A percentile compares a stretch with the other conserved stretches of the same genome.
phyloP scores from a whole-genome alignment of 805 yeast species.

The Wickerhamomyces alni region DNA sequence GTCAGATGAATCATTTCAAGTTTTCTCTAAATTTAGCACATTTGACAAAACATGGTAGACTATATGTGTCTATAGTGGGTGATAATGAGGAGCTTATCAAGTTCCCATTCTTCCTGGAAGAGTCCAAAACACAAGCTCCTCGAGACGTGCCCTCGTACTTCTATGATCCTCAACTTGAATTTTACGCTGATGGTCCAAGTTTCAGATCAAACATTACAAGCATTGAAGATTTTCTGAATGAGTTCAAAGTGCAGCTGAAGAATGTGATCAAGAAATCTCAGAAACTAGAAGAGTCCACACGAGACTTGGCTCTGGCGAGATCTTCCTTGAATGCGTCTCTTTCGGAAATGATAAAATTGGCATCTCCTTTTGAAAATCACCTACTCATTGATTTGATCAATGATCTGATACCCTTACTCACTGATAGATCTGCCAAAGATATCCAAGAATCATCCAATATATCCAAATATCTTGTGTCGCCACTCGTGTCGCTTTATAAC shows the following conservation, averaged over 20 bases:
- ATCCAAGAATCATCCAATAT: conserved; percentile 15
- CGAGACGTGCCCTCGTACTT: not conserved
- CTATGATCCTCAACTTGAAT: conserved; percentile 5
- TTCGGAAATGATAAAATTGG: conserved; percentile 10
- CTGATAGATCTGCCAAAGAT: conserved; percentile 16
- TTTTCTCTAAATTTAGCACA: not conserved
- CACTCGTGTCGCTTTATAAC: conserved; percentile 13
- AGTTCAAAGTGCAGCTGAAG: conserved; percentile 8
- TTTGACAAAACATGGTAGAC: not conserved
- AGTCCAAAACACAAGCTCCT: not conserved
- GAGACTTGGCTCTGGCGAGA: conserved; percentile 15
- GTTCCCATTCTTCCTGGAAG: conserved; percentile 1
- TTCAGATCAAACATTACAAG: conserved; percentile 5
- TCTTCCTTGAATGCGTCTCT: conserved; percentile 13
- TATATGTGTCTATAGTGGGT: not conserved
- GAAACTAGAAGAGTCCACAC: conserved; percentile 12
- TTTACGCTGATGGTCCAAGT: conserved; percentile 7
- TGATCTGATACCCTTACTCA: conserved; percentile 11
- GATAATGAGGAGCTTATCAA: conserved; percentile 3
- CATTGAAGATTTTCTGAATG: conserved; percentile 8
- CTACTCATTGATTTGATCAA: conserved; percentile 9
- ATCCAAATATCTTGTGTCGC: conserved; percentile 11
- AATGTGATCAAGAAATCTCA: conserved; percentile 14
- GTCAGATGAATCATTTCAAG: not conserved
- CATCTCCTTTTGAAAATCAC: conserved; percentile 5